These are phyloP conservation scores for Calonectria leucothoes DNA, from an alignment of 2,329 filamentous ascomycete genomes.

Conservation along the genomic window DNA sequence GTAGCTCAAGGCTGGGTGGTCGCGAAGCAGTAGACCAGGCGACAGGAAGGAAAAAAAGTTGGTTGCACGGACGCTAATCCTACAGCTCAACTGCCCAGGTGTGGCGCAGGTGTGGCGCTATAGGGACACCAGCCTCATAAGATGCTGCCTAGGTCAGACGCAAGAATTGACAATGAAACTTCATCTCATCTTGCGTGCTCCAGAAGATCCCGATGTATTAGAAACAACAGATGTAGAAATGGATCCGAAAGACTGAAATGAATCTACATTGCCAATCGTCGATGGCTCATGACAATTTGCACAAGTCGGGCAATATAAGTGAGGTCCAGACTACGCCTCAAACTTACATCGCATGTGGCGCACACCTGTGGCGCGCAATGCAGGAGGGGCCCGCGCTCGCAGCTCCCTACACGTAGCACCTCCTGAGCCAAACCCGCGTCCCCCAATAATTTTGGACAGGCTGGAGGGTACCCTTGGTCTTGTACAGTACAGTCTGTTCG, in stretches of 20 bases:
- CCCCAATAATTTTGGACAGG: conserved; percentile 37
- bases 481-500: conserved; percentile 19
- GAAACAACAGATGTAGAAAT: no score
- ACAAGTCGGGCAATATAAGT: background rate
- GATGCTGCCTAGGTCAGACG: background rate
- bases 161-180: background rate
- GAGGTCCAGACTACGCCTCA: background rate
- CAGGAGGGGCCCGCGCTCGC: conserved; percentile 9
- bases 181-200: background rate
- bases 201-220: background rate
- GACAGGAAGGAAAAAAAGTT: conserved; percentile 38
- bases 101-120: conserved; percentile 12
- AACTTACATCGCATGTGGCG: conserved; percentile 13
- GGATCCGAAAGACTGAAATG: no score
- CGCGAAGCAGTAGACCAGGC: conserved; percentile 16
- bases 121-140: background rate
- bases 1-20: conserved; percentile 22
- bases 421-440: conserved; percentile 38
- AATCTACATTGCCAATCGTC: background rate
- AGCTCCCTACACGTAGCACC: conserved; percentile 28
- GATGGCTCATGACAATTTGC: background rate
- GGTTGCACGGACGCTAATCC: conserved; percentile 35
- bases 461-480: conserved; percentile 33
- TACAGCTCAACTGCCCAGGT: conserved; percentile 4
- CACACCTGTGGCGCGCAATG: conserved; percentile 22